Evolutionary conservation across 2,329 filamentous ascomycete genomes (phyloP).

Genomic region (Penicillium sp.): DNA sequence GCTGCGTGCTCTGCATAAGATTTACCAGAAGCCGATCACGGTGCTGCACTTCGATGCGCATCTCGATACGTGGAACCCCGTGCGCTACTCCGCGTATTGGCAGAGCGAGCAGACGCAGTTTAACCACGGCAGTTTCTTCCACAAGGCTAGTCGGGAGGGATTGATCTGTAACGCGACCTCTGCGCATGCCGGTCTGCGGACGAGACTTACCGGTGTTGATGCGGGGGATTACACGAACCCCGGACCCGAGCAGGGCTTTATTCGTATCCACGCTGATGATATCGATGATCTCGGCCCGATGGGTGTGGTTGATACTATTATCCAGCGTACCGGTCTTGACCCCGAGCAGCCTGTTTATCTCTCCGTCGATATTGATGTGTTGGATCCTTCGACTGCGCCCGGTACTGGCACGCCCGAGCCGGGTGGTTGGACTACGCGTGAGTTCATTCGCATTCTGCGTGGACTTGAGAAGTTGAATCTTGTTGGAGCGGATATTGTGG

Average conservation of each 20-base stretch:
- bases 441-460: conserved; percentile 78
- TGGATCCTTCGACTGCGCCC: conserved; percentile 68
- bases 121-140: conserved; percentile 90
- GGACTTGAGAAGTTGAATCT: conserved; percentile 80
- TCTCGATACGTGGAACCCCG: conserved; percentile 82
- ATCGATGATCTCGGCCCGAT: conserved; percentile 76
- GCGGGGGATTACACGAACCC: conserved; percentile 66
- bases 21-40: conserved; percentile 62
- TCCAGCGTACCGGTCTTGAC: conserved; percentile 63
- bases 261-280: conserved; percentile 78
- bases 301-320: conserved; percentile 69
- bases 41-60: conserved; percentile 78
- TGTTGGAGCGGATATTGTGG: conserved; percentile 86
- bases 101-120: conserved; percentile 67
- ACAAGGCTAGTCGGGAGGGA: conserved; percentile 78
- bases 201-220: conserved; percentile 65
- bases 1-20: conserved; percentile 62
- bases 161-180: conserved; percentile 71
- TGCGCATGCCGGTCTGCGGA: conserved; percentile 81
- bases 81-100: conserved; percentile 75
- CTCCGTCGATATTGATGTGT: conserved; percentile 76
- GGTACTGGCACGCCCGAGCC: conserved; percentile 87
- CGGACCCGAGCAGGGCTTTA: conserved; percentile 74
- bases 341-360: conserved; percentile 76
- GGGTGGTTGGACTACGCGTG: conserved; percentile 85